Conservation (phyloP, 192 early-diverging fungal species). For the Mortierella claussenii region DNA sequence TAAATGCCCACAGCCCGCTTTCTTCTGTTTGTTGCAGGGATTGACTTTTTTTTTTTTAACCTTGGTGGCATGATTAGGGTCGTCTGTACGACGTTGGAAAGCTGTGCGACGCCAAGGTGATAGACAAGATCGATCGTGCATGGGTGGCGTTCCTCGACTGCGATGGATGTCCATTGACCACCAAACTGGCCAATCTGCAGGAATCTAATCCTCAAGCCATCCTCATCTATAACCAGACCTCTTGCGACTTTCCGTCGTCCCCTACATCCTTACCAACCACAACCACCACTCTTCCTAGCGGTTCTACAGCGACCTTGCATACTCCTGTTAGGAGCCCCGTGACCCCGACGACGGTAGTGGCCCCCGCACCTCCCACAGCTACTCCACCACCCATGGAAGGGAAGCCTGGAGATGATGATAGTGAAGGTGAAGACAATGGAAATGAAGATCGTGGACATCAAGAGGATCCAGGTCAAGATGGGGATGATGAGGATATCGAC, state of each 20-base stretch:
- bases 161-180: slow-evolving; percentile 22
- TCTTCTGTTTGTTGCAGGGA: no score
- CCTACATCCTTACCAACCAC: neutral
- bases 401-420: neutral
- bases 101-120: slow-evolving; percentile 19
- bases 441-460: neutral
- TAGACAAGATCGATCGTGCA: slow-evolving; percentile 33
- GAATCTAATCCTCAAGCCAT: slow-evolving; percentile 41
- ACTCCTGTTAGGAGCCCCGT: neutral
- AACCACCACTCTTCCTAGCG: neutral
- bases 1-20: no score
- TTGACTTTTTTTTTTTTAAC: neutral
- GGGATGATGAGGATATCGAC: neutral
- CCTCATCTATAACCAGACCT: slow-evolving; percentile 34
- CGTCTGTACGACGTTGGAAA: slow-evolving; percentile 44
- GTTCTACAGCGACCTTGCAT: neutral
- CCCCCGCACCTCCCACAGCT: neutral
- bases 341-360: neutral
- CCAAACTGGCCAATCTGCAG: slow-evolving; percentile 36
- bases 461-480: neutral
- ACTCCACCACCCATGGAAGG: neutral
- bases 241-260: slow-evolving; percentile 15
- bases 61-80: slow-evolving; percentile 19
- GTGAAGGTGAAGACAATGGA: neutral
- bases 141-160: slow-evolving; percentile 46